phyloP scores from a whole-genome alignment of 163 green algal genomes.

The Coccomyxa subellipsoidea region DNA sequence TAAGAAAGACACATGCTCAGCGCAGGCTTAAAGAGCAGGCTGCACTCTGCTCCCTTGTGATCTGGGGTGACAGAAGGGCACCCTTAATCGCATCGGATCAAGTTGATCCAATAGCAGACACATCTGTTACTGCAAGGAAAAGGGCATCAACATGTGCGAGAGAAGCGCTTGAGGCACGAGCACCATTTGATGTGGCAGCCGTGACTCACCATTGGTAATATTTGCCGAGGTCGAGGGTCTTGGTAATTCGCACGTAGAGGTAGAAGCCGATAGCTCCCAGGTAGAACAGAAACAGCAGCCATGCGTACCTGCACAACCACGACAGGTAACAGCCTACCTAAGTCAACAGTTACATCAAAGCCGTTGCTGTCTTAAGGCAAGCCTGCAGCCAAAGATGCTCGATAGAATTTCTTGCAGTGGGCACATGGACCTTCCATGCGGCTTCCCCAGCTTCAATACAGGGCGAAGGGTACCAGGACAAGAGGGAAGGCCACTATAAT shows the following conservation, averaged over 20 bases:
- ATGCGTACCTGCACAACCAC: slow-evolving; percentile 8
- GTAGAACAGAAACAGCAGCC: slow-evolving; percentile 21
- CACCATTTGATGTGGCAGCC: too few species aligned
- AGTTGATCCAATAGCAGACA: too few species aligned
- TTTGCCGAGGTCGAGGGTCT: slow-evolving; percentile 25
- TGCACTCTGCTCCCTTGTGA: too few species aligned
- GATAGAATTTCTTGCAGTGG: background rate
- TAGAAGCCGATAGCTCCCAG: slow-evolving; percentile 21
- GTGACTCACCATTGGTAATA: background rate
- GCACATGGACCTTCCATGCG: too few species aligned
- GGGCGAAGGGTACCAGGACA: too few species aligned
- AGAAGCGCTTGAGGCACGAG: too few species aligned
- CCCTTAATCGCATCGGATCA: too few species aligned
- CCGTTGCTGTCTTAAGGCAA: background rate
- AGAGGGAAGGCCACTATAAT: too few species aligned
- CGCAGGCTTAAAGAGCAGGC: background rate
- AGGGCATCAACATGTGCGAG: too few species aligned
- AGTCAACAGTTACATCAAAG: background rate
- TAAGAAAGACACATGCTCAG: background rate
- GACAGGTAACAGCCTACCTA: background rate
- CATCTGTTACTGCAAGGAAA: too few species aligned
- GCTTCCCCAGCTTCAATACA: too few species aligned
- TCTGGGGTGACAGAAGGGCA: too few species aligned
- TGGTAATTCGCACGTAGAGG: slow-evolving; percentile 26
- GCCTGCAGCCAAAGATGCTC: background rate